Percentiles rank a stretch among this genome's conserved stretches.
Conservation (phyloP, 2,329 filamentous ascomycete species). For the Pseudopyricularia cyperi region DNA sequence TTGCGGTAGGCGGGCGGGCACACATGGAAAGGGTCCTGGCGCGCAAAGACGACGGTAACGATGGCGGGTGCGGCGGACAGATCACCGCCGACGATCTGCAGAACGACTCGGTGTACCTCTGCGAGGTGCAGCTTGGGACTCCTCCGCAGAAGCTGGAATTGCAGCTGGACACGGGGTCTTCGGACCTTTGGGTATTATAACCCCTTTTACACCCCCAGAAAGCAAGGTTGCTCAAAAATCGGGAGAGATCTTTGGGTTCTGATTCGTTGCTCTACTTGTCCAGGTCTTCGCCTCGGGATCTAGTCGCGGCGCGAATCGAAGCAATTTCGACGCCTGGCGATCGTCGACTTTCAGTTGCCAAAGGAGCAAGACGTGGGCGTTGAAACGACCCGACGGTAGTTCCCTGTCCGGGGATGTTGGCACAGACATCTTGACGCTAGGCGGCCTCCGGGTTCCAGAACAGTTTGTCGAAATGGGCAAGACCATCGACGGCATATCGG, state of each 20-base stretch:
- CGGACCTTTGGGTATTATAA: constrained; percentile 51
- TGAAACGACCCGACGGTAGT: constrained; percentile 57
- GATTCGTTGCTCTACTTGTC: background rate
- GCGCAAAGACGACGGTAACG: constrained; percentile 24
- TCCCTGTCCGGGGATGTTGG: constrained; percentile 52
- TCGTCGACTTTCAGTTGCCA: constrained; percentile 40
- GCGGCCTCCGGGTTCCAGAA: constrained; percentile 44
- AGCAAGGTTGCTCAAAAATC: background rate
- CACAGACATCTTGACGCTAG: constrained; percentile 47
- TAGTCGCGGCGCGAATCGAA: constrained; percentile 23
- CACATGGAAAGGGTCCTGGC: constrained; percentile 30
- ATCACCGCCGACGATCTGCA: constrained; percentile 51
- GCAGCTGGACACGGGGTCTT: constrained; percentile 59
- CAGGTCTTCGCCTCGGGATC: constrained; percentile 30
- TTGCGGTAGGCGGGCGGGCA: constrained; percentile 32
- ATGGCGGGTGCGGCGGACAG: constrained; percentile 25
- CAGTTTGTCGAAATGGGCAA: constrained; percentile 55
- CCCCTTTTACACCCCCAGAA: background rate
- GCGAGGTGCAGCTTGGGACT: constrained; percentile 49
- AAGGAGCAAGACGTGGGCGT: constrained; percentile 46
- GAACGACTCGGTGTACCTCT: constrained; percentile 54
- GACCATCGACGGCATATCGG: constrained; percentile 18
- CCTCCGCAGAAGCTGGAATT: constrained; percentile 48
- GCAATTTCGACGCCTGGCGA: constrained; percentile 44
- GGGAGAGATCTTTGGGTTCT: background rate